phyloP scores from a whole-genome alignment of 208 protist genomes.

The Crithidia bombi region DNA sequence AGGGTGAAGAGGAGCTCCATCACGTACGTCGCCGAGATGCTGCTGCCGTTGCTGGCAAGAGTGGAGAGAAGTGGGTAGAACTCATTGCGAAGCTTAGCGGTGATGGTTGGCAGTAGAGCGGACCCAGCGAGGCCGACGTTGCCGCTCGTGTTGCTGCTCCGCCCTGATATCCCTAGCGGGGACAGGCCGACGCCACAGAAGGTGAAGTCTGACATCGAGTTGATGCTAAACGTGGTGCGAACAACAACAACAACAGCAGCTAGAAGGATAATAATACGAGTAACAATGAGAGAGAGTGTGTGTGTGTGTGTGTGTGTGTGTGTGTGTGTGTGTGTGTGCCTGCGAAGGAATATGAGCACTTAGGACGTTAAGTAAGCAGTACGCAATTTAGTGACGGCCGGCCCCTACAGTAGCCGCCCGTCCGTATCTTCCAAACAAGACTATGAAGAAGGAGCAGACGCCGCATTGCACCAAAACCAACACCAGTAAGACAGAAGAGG shows the following conservation, averaged over 20 bases:
- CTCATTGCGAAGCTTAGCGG: slow-evolving; percentile 57
- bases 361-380: no score
- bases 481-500: no score
- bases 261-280: background rate
- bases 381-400: no score
- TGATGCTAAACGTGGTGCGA: no score
- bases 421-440: no score
- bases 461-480: no score
- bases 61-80: slow-evolving; percentile 67
- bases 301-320: no score
- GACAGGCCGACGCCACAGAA: slow-evolving; percentile 5
- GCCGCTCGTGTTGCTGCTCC: slow-evolving; percentile 23
- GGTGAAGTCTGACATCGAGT: slow-evolving; percentile 1
- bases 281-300: background rate
- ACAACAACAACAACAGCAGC: no score
- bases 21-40: slow-evolving; percentile 59
- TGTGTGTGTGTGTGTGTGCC: no score
- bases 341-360: no score
- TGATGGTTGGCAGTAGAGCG: slow-evolving; percentile 51
- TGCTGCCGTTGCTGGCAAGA: slow-evolving; percentile 42
- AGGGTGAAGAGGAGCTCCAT: slow-evolving; percentile 80
- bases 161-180: background rate
- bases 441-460: no score
- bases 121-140: slow-evolving; percentile 20
- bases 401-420: no score